Base-by-base conservation (phyloP, 73 alveolate species). In the Urostyla sp. region DNA sequence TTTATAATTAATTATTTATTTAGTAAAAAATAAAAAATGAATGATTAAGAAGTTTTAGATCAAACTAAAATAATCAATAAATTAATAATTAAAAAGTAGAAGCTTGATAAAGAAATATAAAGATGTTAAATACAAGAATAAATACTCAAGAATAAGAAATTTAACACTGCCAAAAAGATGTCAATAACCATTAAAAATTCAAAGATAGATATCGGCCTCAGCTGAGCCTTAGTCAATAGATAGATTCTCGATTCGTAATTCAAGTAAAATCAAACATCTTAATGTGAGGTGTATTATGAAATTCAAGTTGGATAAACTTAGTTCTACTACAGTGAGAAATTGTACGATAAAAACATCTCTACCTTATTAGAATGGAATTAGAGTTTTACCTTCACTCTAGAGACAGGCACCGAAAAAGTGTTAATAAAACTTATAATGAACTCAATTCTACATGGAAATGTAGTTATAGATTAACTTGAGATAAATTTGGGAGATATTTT, bases 121-220 rank as follows among this genome's bases (percentile, higher is more conserved):
- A 63, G 44, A 21, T 40, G 50, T 13, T 28, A 43, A 43, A 32
- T 63, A 23, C 31, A 63, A 32, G 50, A 63, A 40, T 34, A 63
- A 50, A 38, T 37, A 13, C 44, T 28, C 4, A 18, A 48, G 2
- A 40, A 34, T 16, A 36, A 40, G 44, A 21, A 43, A 2, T 63
- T 43, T 13, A 37, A 38, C 32, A 34, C 50, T 21, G 13, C 58
- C 3, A 20, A 27, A 8, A 63, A 43, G 79, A 63, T 38, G 44
- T 63, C n/a, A 63, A 63, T 43, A 40, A n/a, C n/a, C n/a, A n/a
- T 63, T 27, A 49, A 63, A 43, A 40, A 40, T 26, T 63, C 79
- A 24, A 63, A 63, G 60, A 15, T 63, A 10, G 79, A 63, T 38
- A 63, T 63, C 1, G 79, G 79, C 5, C 10, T 63, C 24, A 45